Evolutionary conservation across 2,329 filamentous ascomycete genomes (phyloP).

Genomic region (Immersiporthe knoxdaviesiana): DNA sequence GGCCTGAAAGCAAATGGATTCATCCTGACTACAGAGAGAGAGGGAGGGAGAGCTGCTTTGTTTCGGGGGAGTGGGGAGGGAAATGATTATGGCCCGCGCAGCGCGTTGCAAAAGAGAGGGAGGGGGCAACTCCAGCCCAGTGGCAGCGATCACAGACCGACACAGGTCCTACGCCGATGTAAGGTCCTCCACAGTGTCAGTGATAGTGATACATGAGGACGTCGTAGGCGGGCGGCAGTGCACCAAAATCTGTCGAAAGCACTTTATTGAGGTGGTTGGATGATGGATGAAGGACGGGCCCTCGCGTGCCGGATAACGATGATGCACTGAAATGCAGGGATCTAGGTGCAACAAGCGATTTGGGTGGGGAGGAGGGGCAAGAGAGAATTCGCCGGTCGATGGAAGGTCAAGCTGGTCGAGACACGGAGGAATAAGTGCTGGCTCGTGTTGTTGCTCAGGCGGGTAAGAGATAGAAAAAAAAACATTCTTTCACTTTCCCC

Average conservation of each 20-base stretch:
- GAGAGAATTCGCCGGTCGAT: neutral
- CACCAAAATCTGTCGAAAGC: neutral
- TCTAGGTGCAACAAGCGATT: conserved; percentile 3
- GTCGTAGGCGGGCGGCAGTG: conserved; percentile 8
- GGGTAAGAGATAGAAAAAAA: neutral
- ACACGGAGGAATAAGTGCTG: neutral
- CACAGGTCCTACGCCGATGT: neutral
- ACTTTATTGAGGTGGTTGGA: neutral
- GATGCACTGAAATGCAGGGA: conserved; percentile 11
- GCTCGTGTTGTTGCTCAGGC: neutral
- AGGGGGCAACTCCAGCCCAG: neutral
- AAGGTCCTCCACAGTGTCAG: neutral
- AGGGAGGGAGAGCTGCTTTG: neutral
- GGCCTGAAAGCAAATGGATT: conserved; percentile 78
- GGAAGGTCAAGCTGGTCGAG: neutral
- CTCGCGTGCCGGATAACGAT: conserved; percentile 10
- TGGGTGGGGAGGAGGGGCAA: neutral
- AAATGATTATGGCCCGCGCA: neutral
- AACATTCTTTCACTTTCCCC: neutral
- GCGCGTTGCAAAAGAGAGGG: neutral
- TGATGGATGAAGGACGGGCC: neutral
- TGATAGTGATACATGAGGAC: conserved; percentile 9
- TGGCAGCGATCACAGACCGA: neutral
- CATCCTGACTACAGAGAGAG: conserved; percentile 17
- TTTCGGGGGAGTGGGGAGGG: too few relatives aligned